Conservation (phyloP, 2,329 filamentous ascomycete species). For the Hypoxylon sp. region DNA sequence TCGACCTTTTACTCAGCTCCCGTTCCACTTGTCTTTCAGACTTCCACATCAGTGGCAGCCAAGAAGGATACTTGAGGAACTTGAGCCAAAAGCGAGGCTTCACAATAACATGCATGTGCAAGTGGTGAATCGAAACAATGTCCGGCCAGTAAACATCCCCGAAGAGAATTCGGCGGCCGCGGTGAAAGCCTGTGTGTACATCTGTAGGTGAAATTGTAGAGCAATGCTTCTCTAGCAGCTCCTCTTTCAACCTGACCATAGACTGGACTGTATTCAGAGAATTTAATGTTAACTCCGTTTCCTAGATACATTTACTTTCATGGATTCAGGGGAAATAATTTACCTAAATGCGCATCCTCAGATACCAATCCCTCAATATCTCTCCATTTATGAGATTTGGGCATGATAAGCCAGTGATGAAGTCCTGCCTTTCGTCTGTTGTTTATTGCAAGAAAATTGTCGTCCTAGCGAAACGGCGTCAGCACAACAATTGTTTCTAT, state of each 20-base stretch:
- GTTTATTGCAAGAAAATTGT: constrained; percentile 26
- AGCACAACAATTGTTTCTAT: neutral
- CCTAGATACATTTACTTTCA: neutral
- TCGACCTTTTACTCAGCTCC: constrained; percentile 7
- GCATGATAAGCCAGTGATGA: constrained; percentile 31
- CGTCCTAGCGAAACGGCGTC: constrained; percentile 8
- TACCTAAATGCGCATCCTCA: constrained; percentile 20
- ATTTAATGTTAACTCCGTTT: neutral
- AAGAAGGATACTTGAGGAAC: constrained; percentile 42
- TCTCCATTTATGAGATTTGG: constrained; percentile 29
- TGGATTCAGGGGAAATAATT: neutral
- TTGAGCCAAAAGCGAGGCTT: constrained; percentile 25
- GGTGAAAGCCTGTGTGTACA: constrained; percentile 40
- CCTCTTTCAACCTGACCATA: constrained; percentile 18
- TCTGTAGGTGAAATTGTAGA: constrained; percentile 19
- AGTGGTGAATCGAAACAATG: constrained; percentile 44
- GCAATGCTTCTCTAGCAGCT: constrained; percentile 17
- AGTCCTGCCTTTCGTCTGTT: constrained; percentile 25
- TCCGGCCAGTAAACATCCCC: constrained; percentile 38
- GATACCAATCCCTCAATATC: constrained; percentile 19
- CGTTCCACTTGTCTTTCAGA: constrained; percentile 31
- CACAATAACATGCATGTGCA: constrained; percentile 45
- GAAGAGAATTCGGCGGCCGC: constrained; percentile 38
- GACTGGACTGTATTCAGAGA: constrained; percentile 6
- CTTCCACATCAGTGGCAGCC: constrained; percentile 46